Base-by-base conservation (phyloP, 257 asterid genomes). In the Anisodus tanguticus region DNA sequence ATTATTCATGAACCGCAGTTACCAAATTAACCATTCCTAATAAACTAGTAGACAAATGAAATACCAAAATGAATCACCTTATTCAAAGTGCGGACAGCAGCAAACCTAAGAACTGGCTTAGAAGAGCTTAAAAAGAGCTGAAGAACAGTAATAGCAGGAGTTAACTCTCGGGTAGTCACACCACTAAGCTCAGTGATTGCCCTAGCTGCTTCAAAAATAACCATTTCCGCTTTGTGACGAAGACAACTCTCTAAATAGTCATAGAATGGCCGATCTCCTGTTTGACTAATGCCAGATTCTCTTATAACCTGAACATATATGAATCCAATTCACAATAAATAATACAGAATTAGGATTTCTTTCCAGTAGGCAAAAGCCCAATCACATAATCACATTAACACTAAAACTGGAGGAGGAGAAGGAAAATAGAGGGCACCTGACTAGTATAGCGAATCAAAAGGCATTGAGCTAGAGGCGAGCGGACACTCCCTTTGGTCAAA, bases 191-290 rank as follows among this genome's bases (percentile, higher is more conserved):
- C 97, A 69, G 98, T 95, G 88, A 95, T 95, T 88, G 98, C 98
- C 91, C 96, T 91, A 49, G 98, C 98, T 87, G 98, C 98, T 92
- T 95, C 98, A 85, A 94, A 94, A 84, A 94, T 94, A 80, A 95
- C 98, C 98, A 95, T 92, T 87, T 95, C 98, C 83, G 98, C 95
- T 89, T 95, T 95, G 89, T 95, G 98, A 67, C 98, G 98, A 66
- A 95, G 95, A 86, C 98, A 94, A 72, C 97, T 90, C 92, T 94
- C 98, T 78, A 95, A 95, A 88, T 93, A 95, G 89, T 95, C 98
- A 89, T 94, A 95, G 86, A 95, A 94, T 85, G 98, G 97, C 22
- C 98, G 97, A 39, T 95, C 98, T 85, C 94, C 98, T 54, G 95
- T 87, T 85, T 90, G 96, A 83, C 86, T 85, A 85, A 89, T 89